Evolutionary conservation across 495 filamentous ascomycete genomes (phyloP), one percentile per base, ranked within the genome.

Genomic region (Trichocladium antarcticum): DNA sequence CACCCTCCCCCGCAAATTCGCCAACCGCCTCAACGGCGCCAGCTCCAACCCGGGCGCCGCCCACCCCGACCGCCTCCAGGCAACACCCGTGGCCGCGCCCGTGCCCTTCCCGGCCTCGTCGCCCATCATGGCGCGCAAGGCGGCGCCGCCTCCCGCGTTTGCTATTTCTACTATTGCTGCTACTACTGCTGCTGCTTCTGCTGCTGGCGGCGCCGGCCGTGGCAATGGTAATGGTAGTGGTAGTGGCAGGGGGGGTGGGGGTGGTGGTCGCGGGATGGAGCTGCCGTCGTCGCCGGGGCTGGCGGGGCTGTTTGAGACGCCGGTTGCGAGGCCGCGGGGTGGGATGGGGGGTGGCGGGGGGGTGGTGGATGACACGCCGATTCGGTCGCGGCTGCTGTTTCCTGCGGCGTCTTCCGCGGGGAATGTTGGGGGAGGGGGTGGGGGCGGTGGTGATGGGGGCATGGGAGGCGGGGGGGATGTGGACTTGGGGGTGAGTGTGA

Each of bases 61-160:
- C 42, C 19, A 44, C 36, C 9, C 17, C 10, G 38, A 42, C 42
- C 22, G n/a, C 16, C 7, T 53, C 29, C 43, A 36, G n/a, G 57
- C 62, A 15, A 67, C 64, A 1, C 64, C 64, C 7, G 56, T 50
- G n/a, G 27, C 3, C 14, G 28, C 17, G 29, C 27, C 24, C 24
- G 8, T 27, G n/a, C n/a, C n/a, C 5, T 49, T 66, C 35, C 58
- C 58, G 7, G 58, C 58, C 1, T 73, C 70, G 0, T 74, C 71
- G 1, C 71, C 70, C 6, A 48, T 68, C n/a, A 57, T 69, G 62
- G 43, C 65, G 6, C 57, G 70, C 40, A 84, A 80, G 2, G 74
- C 78, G 1, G 74, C 78, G 0, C 70, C 72, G 3, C 66, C 72
- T 15, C n/a, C n/a, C n/a, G n/a, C n/a, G n/a, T n/a, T n/a, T n/a